Evolutionary conservation across 2,329 filamentous ascomycete genomes (phyloP), one percentile per base, ranked within the genome.

Genomic region (Aspergillus awamori): DNA sequence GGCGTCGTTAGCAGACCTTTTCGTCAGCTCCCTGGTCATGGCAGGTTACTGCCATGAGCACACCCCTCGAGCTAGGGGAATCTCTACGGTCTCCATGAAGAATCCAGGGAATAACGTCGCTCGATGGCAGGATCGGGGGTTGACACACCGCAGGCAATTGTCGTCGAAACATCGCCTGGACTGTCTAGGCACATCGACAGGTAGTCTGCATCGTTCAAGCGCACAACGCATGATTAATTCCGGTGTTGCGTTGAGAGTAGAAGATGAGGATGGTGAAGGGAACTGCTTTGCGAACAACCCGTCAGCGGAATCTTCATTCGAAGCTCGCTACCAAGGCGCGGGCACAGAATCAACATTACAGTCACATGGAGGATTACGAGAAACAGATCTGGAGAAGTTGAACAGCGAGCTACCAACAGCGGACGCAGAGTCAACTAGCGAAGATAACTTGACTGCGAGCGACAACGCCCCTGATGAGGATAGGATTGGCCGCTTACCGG

Each of bases 11-110:
- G 81, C 83, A 67, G 80, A 82, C 66, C 67, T 83, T 64, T 86
- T 87, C 72, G 80, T 86, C 64, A 74, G 77, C 63, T 82, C 83
- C 47, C 72, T 87, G 66, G 80, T 83, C 60, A 75, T 81, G 65
- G 84, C 84, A 53, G 79, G 80, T 45, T 79, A 80, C 52, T 86
- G 84, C 70, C 75, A 74, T 62, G 73, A 79, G 53, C 84, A 86
- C 69, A 75, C 78, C 24, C 76, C 74, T 54, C 69, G 67, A 54
- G 65, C 61, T 45, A 67, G 76, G 72, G 52, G 70, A 11, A 38
- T 77, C 7, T 70, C 70, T 17, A 73, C 69, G 41, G 41, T 72
- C 20, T 55, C 70, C 8, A 61, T 63, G 43, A 63, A 56, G 45
- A 26, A 53, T 45, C 53, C 69, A n/a, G 61, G 63, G 6, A 55